Conservation (phyloP, 1,139 yeast species). For the Pichia terricola region DNA sequence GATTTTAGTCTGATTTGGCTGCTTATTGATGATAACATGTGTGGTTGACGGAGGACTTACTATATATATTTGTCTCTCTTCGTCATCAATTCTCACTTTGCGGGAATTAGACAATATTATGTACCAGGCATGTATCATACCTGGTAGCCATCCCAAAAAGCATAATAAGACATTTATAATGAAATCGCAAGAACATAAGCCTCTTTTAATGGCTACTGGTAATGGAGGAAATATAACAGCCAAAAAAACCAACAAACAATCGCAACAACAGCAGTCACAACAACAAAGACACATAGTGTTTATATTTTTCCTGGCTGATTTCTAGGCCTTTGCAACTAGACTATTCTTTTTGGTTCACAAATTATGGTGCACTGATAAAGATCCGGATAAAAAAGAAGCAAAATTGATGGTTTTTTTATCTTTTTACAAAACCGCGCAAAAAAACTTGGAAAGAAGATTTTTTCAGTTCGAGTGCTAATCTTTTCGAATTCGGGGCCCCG, state of each 20-base stretch:
- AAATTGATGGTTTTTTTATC: too few relatives aligned
- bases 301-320: too few relatives aligned
- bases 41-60: slow-evolving; percentile 18
- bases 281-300: slow-evolving; percentile 16
- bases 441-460: too few relatives aligned
- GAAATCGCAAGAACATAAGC: slow-evolving; percentile 53
- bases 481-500: too few relatives aligned
- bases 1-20: slow-evolving; percentile 19
- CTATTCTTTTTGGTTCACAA: too few relatives aligned
- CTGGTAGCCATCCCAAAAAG: slow-evolving; percentile 43
- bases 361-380: too few relatives aligned
- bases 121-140: slow-evolving; percentile 37
- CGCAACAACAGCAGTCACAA: slow-evolving; percentile 35
- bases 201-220: slow-evolving; percentile 63
- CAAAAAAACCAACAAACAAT: slow-evolving; percentile 46
- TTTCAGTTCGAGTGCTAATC: too few relatives aligned
- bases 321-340: too few relatives aligned
- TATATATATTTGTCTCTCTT: slow-evolving; percentile 24
- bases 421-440: too few relatives aligned
- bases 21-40: slow-evolving; percentile 16
- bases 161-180: slow-evolving; percentile 50
- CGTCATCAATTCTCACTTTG: slow-evolving; percentile 39
- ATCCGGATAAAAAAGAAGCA: too few relatives aligned
- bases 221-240: slow-evolving; percentile 63
- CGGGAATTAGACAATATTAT: slow-evolving; percentile 33